A percentile compares a stretch with the other conserved stretches of the same genome.
Evolutionary conservation across 345 rosid species (phyloP).

Genomic region (Sisymbrium altissimum): DNA sequence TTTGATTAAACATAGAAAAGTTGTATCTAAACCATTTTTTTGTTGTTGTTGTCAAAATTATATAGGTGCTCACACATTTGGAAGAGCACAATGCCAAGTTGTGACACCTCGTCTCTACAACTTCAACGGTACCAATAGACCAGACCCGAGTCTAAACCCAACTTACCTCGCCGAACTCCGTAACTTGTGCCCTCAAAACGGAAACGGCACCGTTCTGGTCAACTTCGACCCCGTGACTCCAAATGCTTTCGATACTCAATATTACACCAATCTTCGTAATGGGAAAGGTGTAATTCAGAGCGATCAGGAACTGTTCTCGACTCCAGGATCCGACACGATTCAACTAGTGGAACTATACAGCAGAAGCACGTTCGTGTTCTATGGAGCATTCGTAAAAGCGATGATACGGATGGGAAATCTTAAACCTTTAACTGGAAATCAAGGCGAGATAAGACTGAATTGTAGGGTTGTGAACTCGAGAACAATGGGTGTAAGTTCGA

Average conservation of each 20-base stretch:
- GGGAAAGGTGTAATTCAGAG: constrained; percentile 30
- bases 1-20: not conserved
- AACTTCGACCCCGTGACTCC: constrained; percentile 53
- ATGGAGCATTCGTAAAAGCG: constrained; percentile 38
- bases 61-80: constrained; percentile 70
- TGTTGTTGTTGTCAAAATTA: constrained; percentile 1
- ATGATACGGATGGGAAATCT: constrained; percentile 59
- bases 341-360: constrained; percentile 26
- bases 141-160: constrained; percentile 52
- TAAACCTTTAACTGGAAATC: constrained; percentile 37
- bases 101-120: constrained; percentile 43
- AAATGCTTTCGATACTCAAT: constrained; percentile 41
- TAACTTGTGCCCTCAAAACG: constrained; percentile 47
- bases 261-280: constrained; percentile 47
- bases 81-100: constrained; percentile 46
- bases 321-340: constrained; percentile 31
- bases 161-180: constrained; percentile 37
- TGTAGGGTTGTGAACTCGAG: constrained; percentile 39
- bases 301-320: constrained; percentile 38
- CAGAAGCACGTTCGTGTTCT: constrained; percentile 35
- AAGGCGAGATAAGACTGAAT: constrained; percentile 44
- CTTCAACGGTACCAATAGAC: constrained; percentile 38
- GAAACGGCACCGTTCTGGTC: constrained; percentile 38
- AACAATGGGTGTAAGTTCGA: constrained; percentile 13
- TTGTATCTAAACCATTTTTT: not conserved